Base-by-base conservation (phyloP, 163 green algal genomes). In the Scenedesmus sp. region DNA sequence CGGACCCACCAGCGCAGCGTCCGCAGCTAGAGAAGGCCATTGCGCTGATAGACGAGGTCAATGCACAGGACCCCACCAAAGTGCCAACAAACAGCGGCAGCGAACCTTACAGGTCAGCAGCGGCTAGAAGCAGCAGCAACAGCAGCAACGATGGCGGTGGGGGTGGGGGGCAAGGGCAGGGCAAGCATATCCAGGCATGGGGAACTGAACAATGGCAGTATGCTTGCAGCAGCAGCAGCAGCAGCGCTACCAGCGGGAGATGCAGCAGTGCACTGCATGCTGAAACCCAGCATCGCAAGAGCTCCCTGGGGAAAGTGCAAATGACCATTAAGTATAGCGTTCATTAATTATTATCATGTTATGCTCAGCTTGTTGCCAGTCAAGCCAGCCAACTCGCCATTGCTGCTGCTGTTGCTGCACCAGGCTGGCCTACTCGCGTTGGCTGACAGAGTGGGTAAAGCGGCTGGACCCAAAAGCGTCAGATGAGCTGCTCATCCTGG, bases 381-480 rank as follows among this genome's bases (percentile, higher is more conserved):
- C 18, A 5, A 23, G 26, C 46, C 46, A 16, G 67, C 84, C 52
- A 9, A 54, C 3, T 9, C 20, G 16, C 12, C 57, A 12, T 23
- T 26, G 8, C 7, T 62, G 16, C n/a, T 62, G 4, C 34, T 84
- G 52, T 4, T 88, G 86, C 76, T 81, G 70, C 79, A 57, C 90
- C 92, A 94, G 94, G 56, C 84, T 95, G 81, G 88, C 94, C 52
- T 96, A 93, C 57, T 85, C 91, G 16, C 70, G 54, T 12, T 95
- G 93, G 94, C 74, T 94, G 79, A 93, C 57, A 0, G 88, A 94
- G 66, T 95, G 92, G 93, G 93, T 95, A 54, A 13, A 84, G 74
- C 90, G 91, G 86, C 86, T 96, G 67, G 94, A 96, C 83, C 94
- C 94, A 23, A 92, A 94, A 62, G 94, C 93, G 23, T 93, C 67